Evolutionary conservation across 1,284 basidiomycete species (phyloP).

Genomic region (Inonotus obliquus): DNA sequence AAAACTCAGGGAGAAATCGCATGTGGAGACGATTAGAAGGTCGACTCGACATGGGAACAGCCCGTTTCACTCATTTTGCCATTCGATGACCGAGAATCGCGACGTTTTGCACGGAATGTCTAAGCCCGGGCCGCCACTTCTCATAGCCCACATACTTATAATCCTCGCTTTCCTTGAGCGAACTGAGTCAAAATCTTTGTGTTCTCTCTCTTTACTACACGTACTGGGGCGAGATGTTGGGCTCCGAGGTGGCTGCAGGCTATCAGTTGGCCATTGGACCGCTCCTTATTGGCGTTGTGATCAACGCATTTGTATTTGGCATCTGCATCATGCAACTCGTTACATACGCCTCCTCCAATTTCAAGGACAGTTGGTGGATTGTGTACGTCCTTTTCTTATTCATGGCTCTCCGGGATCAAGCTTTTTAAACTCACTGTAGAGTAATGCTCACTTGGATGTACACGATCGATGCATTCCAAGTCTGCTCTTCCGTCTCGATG

Average conservation of each 20-base stretch:
- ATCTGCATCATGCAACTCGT: slow-evolving; percentile 27
- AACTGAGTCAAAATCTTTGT: neutral
- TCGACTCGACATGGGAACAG: no score
- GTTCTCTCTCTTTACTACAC: no score
- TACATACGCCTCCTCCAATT: slow-evolving; percentile 23
- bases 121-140: neutral
- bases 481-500: slow-evolving; percentile 28
- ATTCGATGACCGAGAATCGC: neutral
- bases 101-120: neutral
- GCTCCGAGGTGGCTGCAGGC: neutral
- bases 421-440: neutral
- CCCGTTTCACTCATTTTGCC: neutral
- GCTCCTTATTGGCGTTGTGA: slow-evolving; percentile 36
- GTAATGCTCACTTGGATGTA: slow-evolving; percentile 31
- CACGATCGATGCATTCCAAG: slow-evolving; percentile 31
- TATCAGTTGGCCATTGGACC: slow-evolving; percentile 19
- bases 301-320: slow-evolving; percentile 27
- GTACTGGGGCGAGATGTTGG: no score
- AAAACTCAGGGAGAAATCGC: neutral
- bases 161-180: neutral
- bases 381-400: neutral
- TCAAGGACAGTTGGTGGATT: slow-evolving; percentile 18
- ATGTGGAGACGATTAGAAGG: neutral
- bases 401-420: neutral
- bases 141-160: neutral